These are phyloP conservation scores for Piper betle DNA, from an alignment of 164 flowering plant species.

Conservation along the genomic window DNA sequence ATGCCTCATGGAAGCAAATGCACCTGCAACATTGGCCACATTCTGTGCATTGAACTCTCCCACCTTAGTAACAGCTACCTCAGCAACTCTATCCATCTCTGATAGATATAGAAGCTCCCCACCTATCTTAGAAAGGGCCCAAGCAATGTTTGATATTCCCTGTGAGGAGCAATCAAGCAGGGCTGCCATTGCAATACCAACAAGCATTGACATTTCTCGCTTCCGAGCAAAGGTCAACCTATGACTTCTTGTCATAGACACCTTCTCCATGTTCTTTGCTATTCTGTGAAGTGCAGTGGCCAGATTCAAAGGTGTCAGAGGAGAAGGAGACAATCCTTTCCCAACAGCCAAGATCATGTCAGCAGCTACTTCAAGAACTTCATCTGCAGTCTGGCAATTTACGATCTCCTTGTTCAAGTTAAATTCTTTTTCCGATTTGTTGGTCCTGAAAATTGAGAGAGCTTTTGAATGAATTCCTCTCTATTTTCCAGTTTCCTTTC, in stretches of 20 bases:
- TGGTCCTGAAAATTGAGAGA: constrained; percentile 73
- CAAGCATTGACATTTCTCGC: constrained; percentile 88
- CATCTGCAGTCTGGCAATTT: constrained; percentile 72
- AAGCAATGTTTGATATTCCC: constrained; percentile 80
- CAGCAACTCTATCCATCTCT: constrained; percentile 97
- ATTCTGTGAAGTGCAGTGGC: constrained; percentile 91
- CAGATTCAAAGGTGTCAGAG: constrained; percentile 76
- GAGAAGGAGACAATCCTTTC: constrained; percentile 90
- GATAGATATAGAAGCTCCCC: constrained; percentile 82
- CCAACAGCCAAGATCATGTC: constrained; percentile 68
- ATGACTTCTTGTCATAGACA: constrained; percentile 46
- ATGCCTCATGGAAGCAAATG: constrained; percentile 95
- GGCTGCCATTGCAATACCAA: constrained; percentile 73
- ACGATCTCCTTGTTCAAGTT: constrained; percentile 57
- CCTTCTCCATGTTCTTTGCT: constrained; percentile 96
- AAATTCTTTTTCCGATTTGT: constrained; percentile 73
- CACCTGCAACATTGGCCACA: constrained; percentile 91
- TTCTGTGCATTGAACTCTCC: constrained; percentile 89
- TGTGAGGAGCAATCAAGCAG: constrained; percentile 89
- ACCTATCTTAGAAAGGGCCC: constrained; percentile 97
- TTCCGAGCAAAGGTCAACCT: constrained; percentile 83
- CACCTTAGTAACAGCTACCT: constrained; percentile 67
- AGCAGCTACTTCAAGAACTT: constrained; percentile 61
- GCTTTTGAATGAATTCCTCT: constrained; percentile 59
- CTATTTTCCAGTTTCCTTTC: constrained; percentile 50